phyloP scores from a whole-genome alignment of 1,284 basidiomycete genomes.

The Tylopilus orsonianus region DNA sequence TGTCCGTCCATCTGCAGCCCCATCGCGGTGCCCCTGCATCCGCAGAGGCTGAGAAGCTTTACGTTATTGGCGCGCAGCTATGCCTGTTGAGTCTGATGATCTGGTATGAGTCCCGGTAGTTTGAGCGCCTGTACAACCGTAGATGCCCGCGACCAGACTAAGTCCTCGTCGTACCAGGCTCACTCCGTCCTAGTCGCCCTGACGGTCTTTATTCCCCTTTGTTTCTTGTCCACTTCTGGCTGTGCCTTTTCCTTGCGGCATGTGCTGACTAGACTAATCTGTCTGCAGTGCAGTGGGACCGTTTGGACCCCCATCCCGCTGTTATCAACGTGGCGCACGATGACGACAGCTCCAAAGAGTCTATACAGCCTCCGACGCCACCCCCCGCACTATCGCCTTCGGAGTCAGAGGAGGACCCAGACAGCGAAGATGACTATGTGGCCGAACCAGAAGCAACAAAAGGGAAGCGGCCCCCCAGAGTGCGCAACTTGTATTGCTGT shows the following conservation, averaged over 20 bases:
- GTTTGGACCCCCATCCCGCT: constrained; percentile 52
- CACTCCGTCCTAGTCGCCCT: background rate
- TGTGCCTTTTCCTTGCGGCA: constrained; percentile 12
- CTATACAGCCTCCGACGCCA: constrained; percentile 22
- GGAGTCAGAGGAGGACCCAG: constrained; percentile 52
- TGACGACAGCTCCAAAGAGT: constrained; percentile 21
- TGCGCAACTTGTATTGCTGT: constrained; percentile 34
- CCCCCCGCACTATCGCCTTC: constrained; percentile 37
- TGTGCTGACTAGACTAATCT: constrained; percentile 30
- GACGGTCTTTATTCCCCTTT: constrained; percentile 8
- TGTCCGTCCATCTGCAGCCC: constrained; percentile 31
- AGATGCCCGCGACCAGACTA: constrained; percentile 26
- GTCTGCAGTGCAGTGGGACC: constrained; percentile 69
- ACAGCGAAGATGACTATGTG: constrained; percentile 70
- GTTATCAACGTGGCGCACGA: constrained; percentile 28
- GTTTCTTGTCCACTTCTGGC: constrained; percentile 16
- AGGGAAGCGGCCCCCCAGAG: constrained; percentile 39
- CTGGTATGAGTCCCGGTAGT: constrained; percentile 35
- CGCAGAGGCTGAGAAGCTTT: constrained; percentile 34
- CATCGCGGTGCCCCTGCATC: constrained; percentile 25
- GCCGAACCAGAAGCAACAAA: constrained; percentile 42
- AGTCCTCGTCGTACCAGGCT: constrained; percentile 12
- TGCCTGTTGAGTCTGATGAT: constrained; percentile 38
- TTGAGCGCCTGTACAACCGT: constrained; percentile 30
- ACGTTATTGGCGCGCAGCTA: constrained; percentile 37